Conservation (phyloP, 139 green algal genomes). For the Chara braunii region DNA sequence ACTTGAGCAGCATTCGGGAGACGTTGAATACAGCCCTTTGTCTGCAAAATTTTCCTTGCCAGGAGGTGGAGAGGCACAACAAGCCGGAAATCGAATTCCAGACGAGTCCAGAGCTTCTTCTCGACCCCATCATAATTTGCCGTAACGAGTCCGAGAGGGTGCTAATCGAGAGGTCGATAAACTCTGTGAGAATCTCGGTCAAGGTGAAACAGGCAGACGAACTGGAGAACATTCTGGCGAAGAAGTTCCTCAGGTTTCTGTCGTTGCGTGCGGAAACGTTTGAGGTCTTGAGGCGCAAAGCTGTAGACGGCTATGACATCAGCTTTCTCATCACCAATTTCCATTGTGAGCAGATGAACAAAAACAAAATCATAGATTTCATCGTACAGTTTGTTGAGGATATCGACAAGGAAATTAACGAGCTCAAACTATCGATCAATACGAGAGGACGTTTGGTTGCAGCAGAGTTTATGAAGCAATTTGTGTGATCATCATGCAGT, state of each 20-base stretch:
- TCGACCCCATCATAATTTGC: constrained; percentile 35
- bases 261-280: constrained; percentile 57
- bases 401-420: constrained; percentile 53
- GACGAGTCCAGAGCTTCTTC: constrained; percentile 37
- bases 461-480: constrained; percentile 44
- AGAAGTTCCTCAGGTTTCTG: constrained; percentile 54
- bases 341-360: constrained; percentile 46
- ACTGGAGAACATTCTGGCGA: constrained; percentile 52
- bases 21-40: constrained; percentile 31
- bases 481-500: no score
- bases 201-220: constrained; percentile 47
- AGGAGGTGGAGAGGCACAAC: constrained; percentile 55
- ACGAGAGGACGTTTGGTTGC: constrained; percentile 41
- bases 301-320: constrained; percentile 55
- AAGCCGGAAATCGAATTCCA: constrained; percentile 55
- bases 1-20: constrained; percentile 35
- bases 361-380: constrained; percentile 54
- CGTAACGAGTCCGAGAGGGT: constrained; percentile 46
- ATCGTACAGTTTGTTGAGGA: constrained; percentile 51
- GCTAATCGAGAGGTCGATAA: constrained; percentile 58
- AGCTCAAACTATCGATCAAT: constrained; percentile 57
- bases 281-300: constrained; percentile 47
- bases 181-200: constrained; percentile 56
- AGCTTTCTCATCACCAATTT: constrained; percentile 57
- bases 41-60: constrained; percentile 40